Conservation (phyloP, 805 yeast genomes). For the Spathaspora girioi region DNA sequence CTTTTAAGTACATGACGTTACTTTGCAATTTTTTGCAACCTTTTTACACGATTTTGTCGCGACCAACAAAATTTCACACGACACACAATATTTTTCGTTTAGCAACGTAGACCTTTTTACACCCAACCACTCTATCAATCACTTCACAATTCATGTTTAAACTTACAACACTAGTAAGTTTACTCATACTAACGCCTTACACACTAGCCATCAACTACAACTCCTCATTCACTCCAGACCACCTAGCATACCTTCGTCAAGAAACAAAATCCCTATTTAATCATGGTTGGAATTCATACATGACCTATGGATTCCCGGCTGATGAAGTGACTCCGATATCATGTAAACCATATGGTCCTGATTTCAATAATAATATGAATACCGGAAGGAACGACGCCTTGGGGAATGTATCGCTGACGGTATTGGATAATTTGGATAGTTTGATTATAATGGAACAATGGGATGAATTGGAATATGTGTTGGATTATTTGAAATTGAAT, state of each 20-base stretch:
- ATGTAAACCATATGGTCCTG: slow-evolving; percentile 68
- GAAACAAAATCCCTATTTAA: slow-evolving; percentile 58
- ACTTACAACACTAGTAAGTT: too few relatives aligned
- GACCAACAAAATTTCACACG: too few relatives aligned
- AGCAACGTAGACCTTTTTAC: too few relatives aligned
- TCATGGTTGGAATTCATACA: slow-evolving; percentile 73
- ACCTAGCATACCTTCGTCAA: slow-evolving; percentile 27
- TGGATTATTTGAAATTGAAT: slow-evolving; percentile 26
- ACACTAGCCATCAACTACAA: neutral
- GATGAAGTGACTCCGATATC: slow-evolving; percentile 78
- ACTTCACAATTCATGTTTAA: too few relatives aligned
- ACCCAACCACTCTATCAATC: too few relatives aligned
- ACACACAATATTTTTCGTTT: too few relatives aligned
- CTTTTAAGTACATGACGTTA: neutral
- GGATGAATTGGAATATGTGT: slow-evolving; percentile 42
- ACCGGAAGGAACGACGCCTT: slow-evolving; percentile 72
- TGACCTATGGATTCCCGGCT: slow-evolving; percentile 67
- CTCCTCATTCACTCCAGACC: slow-evolving; percentile 35
- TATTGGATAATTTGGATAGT: slow-evolving; percentile 78
- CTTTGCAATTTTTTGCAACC: neutral
- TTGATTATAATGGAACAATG: slow-evolving; percentile 68
- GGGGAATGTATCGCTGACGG: slow-evolving; percentile 78
- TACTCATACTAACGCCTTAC: neutral
- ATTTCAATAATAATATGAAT: slow-evolving; percentile 49
- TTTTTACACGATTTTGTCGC: neutral